Conservation (phyloP, 257 asterid genomes). For the Nicotiana paniculata region DNA sequence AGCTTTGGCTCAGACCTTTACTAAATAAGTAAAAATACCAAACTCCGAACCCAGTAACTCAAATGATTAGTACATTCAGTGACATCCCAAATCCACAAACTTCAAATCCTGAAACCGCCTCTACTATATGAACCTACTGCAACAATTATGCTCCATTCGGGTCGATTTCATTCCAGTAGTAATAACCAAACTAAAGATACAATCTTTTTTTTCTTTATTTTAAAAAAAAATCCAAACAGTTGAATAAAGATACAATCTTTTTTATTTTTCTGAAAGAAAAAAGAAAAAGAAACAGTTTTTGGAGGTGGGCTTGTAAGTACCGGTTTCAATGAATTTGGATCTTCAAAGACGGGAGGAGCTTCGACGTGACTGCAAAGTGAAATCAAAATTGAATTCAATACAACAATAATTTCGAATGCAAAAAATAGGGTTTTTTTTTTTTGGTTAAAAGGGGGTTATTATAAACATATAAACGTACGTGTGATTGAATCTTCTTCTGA, state of each 20-base stretch:
- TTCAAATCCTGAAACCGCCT: background rate
- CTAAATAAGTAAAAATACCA: too few relatives aligned
- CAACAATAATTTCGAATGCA: background rate
- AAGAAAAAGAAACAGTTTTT: background rate
- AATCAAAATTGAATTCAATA: background rate
- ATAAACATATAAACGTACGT: slow-evolving; percentile 27
- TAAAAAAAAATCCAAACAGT: background rate
- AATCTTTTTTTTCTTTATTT: too few relatives aligned
- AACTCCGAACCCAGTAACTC: too few relatives aligned
- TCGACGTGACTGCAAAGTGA: slow-evolving; percentile 55
- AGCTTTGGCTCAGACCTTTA: too few relatives aligned
- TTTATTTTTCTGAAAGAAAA: background rate
- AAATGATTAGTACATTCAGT: too few relatives aligned
- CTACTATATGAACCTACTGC: background rate
- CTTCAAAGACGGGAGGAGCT: slow-evolving; percentile 73
- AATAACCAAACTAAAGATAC: background rate
- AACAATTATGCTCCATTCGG: background rate
- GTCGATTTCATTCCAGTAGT: background rate
- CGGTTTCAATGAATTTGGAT: slow-evolving; percentile 79
- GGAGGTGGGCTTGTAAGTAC: background rate
- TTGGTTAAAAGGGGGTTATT: background rate
- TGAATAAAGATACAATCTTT: background rate
- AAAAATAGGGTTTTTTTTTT: background rate
- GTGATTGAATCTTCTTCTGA: slow-evolving; percentile 54
- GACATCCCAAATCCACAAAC: too few relatives aligned